Evolutionary conservation across 805 yeast species (phyloP), one percentile per base, ranked within the genome.

Genomic region (Brettanomyces custersianus): DNA sequence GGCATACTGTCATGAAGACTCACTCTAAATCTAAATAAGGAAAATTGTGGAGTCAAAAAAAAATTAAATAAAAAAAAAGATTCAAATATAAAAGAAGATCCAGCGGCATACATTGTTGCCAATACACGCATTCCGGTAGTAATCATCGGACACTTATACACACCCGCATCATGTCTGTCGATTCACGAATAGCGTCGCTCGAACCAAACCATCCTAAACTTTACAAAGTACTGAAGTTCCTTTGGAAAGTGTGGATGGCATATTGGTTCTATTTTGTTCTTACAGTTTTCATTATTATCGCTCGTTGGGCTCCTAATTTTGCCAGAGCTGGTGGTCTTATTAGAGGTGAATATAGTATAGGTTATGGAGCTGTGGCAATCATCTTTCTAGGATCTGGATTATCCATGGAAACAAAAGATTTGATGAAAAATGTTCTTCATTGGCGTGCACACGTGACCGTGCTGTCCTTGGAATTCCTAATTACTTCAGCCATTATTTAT

Each of bases 361-460:
- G 80, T 10, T 87, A 86, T 52, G 85, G 87, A 24, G 94, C 94
- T 0, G 95, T 86, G 13, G 94, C 94, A 0, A 60, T 83, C 31
- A 87, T 87, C 40, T 86, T 87, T 60, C 61, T 87, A 29, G 76
- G 84, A 23, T 78, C 87, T 33, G 96, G 95, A 0, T 57, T 86
- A 20, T 74, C 85, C 21, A 86, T 86, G 78, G 65, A 75, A 31
- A 74, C 92, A 1, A 66, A 60, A 29, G 73, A 72, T 20, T 61
- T 87, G 33, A 37, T 75, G 52, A 60, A 58, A n/a, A 84, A 83
- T 55, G 63, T 80, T 59, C 60, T 68, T 0, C 72, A 84, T 49
- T 84, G 92, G 92, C 65, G 95, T 47, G 92, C 90, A 0, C 96
- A 87, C 57, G 40, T 79, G 19, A 71, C 86, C 0, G 80, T 84